Conservation (phyloP, 805 yeast genomes). For the Teunomyces aglyptinius region DNA sequence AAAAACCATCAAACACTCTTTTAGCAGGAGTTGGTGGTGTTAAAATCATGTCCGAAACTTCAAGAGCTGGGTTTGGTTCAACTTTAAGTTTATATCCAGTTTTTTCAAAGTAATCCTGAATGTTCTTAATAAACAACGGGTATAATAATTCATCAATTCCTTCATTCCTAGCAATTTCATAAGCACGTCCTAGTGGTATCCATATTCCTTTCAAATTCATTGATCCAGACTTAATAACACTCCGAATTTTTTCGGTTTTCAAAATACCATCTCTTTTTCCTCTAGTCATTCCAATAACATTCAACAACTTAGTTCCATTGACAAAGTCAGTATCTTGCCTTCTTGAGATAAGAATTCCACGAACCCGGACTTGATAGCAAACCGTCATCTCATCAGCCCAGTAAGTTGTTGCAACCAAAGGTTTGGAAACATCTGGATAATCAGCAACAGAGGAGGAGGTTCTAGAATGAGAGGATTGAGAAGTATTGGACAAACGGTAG, state of each 20-base stretch:
- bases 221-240: conserved; percentile 32
- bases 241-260: conserved; percentile 30
- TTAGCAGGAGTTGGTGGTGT: background rate
- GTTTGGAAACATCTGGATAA: conserved; percentile 23
- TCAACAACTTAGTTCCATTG: conserved; percentile 39
- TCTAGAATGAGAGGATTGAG: conserved; percentile 11
- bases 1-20: background rate
- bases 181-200: conserved; percentile 40
- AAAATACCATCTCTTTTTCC: conserved; percentile 42
- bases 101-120: conserved; percentile 24
- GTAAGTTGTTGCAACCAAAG: conserved; percentile 32
- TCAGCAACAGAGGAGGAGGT: conserved; percentile 14
- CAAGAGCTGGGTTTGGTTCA: background rate
- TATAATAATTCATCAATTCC: conserved; percentile 32
- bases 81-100: conserved; percentile 24
- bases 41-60: background rate
- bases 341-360: conserved; percentile 33
- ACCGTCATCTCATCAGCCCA: conserved; percentile 39
- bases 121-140: conserved; percentile 34
- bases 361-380: conserved; percentile 38
- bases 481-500: background rate
- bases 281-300: conserved; percentile 39
- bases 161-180: conserved; percentile 40
- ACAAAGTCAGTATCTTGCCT: conserved; percentile 34
- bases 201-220: conserved; percentile 43